These are phyloP conservation scores for Amanita rimosa DNA, from an alignment of 768 basidiomycete genomes.

Conservation along the genomic window DNA sequence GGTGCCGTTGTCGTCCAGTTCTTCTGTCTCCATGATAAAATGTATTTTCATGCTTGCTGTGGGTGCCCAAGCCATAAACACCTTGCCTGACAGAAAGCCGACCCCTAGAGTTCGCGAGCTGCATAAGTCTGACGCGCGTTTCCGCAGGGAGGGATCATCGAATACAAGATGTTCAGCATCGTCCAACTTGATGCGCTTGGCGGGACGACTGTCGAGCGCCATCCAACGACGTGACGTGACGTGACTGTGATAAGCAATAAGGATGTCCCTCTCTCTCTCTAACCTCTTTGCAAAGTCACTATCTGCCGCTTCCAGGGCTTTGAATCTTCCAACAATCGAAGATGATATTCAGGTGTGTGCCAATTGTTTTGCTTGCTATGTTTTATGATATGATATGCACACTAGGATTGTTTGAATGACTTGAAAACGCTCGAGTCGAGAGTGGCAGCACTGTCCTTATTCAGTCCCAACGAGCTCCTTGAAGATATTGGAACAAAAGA, in stretches of 20 bases:
- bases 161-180: constrained; percentile 8
- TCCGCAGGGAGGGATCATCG: constrained; percentile 15
- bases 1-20: constrained; percentile 8
- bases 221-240: background rate
- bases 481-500: constrained; percentile 76
- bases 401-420: constrained; percentile 49
- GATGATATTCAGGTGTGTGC: constrained; percentile 30
- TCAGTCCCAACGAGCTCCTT: constrained; percentile 75
- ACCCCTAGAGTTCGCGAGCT: constrained; percentile 17
- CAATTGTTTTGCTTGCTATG: background rate
- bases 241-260: constrained; percentile 5
- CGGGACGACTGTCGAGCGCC: background rate
- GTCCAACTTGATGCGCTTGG: constrained; percentile 12
- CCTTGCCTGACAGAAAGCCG: constrained; percentile 28
- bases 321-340: constrained; percentile 26
- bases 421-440: constrained; percentile 41
- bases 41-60: constrained; percentile 15
- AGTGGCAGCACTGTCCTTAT: constrained; percentile 52
- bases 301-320: constrained; percentile 25
- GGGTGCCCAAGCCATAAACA: constrained; percentile 35
- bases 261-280: constrained; percentile 20
- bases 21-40: constrained; percentile 19
- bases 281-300: constrained; percentile 26
- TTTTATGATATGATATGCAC: background rate
- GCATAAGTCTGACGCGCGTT: constrained; percentile 21